Percentiles rank a stretch among this genome's conserved stretches.
Conservation (phyloP, 163 green algal species). For the Scenedesmus sp. region DNA sequence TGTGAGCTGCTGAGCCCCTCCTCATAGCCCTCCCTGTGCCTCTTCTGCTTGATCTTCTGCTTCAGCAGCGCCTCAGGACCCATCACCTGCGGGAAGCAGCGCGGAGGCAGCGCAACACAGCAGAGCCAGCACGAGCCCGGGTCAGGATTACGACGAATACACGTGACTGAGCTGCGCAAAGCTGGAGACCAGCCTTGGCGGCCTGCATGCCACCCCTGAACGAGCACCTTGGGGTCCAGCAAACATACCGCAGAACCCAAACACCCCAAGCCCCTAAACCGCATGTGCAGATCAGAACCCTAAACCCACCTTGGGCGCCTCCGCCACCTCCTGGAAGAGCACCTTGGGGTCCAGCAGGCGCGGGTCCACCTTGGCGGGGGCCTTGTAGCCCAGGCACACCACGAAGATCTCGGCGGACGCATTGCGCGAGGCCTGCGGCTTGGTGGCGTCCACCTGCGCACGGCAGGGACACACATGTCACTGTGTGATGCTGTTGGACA, state of each 20-base stretch:
- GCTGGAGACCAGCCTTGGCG: background rate
- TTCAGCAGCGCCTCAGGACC: constrained; percentile 90
- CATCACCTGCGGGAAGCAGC: constrained; percentile 63
- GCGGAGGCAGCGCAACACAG: background rate
- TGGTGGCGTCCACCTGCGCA: constrained; percentile 90
- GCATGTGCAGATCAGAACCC: background rate
- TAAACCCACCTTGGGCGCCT: constrained; percentile 30
- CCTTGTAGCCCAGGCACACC: constrained; percentile 97
- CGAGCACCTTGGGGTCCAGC: constrained; percentile 81
- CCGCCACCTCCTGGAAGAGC: constrained; percentile 87
- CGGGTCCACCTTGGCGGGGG: constrained; percentile 98
- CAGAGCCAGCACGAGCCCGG: background rate
- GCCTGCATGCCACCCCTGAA: constrained; percentile 76
- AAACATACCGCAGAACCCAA: background rate
- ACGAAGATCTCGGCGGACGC: constrained; percentile 99
- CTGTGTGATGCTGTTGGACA: too few relatives aligned
- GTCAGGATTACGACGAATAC: too few relatives aligned
- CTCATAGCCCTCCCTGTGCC: constrained; percentile 95
- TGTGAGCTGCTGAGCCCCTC: constrained; percentile 86
- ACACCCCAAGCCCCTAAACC: background rate
- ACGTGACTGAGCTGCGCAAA: too few relatives aligned
- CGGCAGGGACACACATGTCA: too few relatives aligned
- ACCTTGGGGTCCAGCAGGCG: constrained; percentile 94
- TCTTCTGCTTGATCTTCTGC: constrained; percentile 90
- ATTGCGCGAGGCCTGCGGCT: constrained; percentile 91